A percentile compares a stretch with the other conserved stretches of the same genome.
Evolutionary conservation across 2,329 filamentous ascomycete genomes (phyloP).

Genomic region (Ploettnerulaceae sp.): DNA sequence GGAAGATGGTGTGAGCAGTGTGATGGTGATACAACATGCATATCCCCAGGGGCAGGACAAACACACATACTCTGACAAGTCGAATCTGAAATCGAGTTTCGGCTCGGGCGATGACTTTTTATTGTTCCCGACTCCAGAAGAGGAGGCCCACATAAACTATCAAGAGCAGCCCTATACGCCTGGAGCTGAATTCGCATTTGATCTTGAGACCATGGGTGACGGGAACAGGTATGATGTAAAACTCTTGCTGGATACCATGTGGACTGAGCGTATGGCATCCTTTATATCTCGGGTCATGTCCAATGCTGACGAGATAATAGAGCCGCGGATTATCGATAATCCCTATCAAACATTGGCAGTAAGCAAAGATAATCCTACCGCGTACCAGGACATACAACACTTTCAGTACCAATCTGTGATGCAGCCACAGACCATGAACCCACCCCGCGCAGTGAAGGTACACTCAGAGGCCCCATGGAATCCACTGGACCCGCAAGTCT

Average conservation of each 20-base stretch:
- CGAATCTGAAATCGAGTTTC: not conserved
- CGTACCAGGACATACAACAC: conserved; percentile 1
- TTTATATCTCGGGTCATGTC: not conserved
- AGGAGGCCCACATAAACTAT: not conserved
- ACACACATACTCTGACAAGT: conserved; percentile 5
- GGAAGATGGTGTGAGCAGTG: conserved; percentile 6
- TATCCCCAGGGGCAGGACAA: not conserved
- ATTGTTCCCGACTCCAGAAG: not conserved
- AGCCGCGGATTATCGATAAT: conserved; percentile 6
- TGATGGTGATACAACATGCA: conserved; percentile 8
- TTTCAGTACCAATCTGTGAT: conserved; percentile 6
- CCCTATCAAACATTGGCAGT: not conserved
- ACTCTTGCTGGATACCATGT: not conserved
- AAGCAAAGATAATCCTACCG: not conserved
- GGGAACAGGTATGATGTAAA: not conserved
- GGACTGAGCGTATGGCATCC: conserved; percentile 7
- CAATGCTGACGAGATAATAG: conserved; percentile 2
- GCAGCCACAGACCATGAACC: not conserved
- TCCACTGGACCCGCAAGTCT: conserved; percentile 14
- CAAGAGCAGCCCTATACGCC: not conserved
- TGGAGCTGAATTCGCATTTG: not conserved
- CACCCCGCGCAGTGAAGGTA: conserved; percentile 5
- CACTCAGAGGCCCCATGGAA: conserved; percentile 19
- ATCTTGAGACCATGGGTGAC: not conserved
- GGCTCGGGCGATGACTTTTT: not conserved